phyloP scores from a whole-genome alignment of 352 stramenopile species.

The Phytophthora pinifolia region DNA sequence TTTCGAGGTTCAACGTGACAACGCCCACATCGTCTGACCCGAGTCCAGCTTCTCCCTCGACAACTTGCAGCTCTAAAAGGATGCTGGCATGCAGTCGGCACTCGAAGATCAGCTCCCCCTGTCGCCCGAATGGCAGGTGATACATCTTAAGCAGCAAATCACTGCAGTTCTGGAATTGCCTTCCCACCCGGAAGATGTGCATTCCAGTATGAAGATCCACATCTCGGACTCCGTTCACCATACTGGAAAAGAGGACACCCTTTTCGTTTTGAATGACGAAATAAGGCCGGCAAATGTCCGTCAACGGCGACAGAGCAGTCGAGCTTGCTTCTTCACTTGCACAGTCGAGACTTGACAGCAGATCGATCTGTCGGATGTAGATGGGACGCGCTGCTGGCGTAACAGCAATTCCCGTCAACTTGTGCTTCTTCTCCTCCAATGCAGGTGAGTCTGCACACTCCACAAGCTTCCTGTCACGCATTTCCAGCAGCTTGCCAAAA shows the following conservation, averaged over 20 bases:
- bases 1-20: slow-evolving; percentile 53
- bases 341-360: slow-evolving; percentile 39
- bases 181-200: slow-evolving; percentile 68
- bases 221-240: slow-evolving; percentile 79
- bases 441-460: slow-evolving; percentile 43
- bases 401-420: slow-evolving; percentile 77
- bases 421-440: slow-evolving; percentile 70
- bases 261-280: slow-evolving; percentile 89
- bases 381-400: slow-evolving; percentile 63
- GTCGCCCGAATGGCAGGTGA: slow-evolving; percentile 81
- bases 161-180: slow-evolving; percentile 58
- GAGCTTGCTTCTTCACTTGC: slow-evolving; percentile 5
- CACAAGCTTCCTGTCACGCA: slow-evolving; percentile 66
- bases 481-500: slow-evolving; percentile 75
- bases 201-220: slow-evolving; percentile 52
- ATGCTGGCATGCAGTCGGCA: slow-evolving; percentile 70
- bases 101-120: slow-evolving; percentile 84
- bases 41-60: slow-evolving; percentile 23
- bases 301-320: slow-evolving; percentile 13
- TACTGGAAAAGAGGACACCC: slow-evolving; percentile 84
- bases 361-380: slow-evolving; percentile 80
- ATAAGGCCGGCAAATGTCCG: slow-evolving; percentile 66
- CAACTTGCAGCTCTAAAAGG: slow-evolving; percentile 59
- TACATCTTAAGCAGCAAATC: slow-evolving; percentile 88
- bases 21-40: slow-evolving; percentile 39